Base-by-base conservation (phyloP, 2,329 filamentous ascomycete species). In the Cephalotrichum gorgonifer region DNA sequence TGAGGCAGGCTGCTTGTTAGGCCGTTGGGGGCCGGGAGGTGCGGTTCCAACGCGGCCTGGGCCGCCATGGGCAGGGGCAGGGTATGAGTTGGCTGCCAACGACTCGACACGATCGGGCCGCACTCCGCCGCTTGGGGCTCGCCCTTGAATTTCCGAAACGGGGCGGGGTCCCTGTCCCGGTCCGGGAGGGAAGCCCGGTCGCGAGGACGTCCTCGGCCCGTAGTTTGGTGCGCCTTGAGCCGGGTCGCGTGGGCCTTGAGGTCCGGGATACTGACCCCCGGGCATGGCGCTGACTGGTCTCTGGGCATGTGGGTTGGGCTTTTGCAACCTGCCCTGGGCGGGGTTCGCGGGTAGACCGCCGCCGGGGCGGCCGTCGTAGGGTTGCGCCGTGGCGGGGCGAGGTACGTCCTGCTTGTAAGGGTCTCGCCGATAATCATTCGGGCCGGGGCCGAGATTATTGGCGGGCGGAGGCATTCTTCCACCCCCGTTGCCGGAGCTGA, bases 391-490 rank as follows among this genome's bases (percentile, higher is more conserved):
- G 25, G 58, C 55, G 42, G 61, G 59, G 41, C 58, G 41, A 38
- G 59, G 50, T 49, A 49, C n/a, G 20, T 55, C 54, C 9, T 61
- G 54, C 28, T 47, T 44, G 49, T 57, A 47, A 51, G 57, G 41
- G 52, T 51, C 48, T 54, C 48, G 59, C 59, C 38, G 50, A 30
- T 51, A 50, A 11, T 50, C 47, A 25, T 51, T 52, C 44, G 44
- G 44, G 31, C 35, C 14, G 38, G 52, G 64, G 55, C 60, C 69
- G 54, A 65, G 70, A 54, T 63, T 68, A 3, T 58, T 54, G 1
- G 66, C 65, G 15, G 61, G 56, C 53, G 72, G 71, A 17, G 65
- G 63, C 27, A 71, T 69, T 65, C 69, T 75, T 17, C 71, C 70
- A 15, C 52, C 26, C 39, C 49, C 27, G 4, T 30, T 50, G 53